Evolutionary conservation across 345 rosid genomes (phyloP).

Genomic region (Triadica sebifera): DNA sequence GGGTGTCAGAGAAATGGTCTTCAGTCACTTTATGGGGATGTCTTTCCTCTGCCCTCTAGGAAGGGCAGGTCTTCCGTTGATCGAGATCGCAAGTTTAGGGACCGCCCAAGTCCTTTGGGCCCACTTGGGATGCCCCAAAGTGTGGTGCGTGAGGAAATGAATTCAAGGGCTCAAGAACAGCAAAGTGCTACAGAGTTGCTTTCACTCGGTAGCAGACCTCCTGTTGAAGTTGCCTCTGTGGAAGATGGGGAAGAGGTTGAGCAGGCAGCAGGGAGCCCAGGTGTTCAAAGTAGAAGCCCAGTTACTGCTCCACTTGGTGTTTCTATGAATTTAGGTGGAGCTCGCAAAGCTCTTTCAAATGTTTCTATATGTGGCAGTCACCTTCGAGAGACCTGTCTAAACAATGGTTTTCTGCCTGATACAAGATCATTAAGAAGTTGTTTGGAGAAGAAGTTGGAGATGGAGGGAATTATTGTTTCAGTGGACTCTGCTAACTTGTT

Average conservation of each 20-base stretch:
- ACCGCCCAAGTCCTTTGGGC: slow-evolving; percentile 73
- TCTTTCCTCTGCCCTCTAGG: slow-evolving; percentile 59
- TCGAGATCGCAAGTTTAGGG: slow-evolving; percentile 54
- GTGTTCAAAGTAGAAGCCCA: slow-evolving; percentile 70
- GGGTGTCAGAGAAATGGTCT: slow-evolving; percentile 41
- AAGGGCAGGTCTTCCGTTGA: slow-evolving; percentile 58
- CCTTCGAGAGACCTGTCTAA: slow-evolving; percentile 48
- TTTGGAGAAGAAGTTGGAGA: slow-evolving; percentile 65
- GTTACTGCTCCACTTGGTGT: slow-evolving; percentile 88
- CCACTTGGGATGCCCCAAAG: slow-evolving; percentile 81
- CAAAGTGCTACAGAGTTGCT: slow-evolving; percentile 68
- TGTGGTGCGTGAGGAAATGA: slow-evolving; percentile 45
- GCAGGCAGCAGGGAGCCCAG: slow-evolving; percentile 69
- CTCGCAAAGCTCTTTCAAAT: slow-evolving; percentile 41
- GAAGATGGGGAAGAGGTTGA: slow-evolving; percentile 99
- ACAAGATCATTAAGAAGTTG: slow-evolving; percentile 63
- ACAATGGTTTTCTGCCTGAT: slow-evolving; percentile 64
- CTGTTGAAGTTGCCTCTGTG: slow-evolving; percentile 68
- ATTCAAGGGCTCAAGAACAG: slow-evolving; percentile 54
- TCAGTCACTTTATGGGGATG: slow-evolving; percentile 51
- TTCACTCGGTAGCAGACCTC: slow-evolving; percentile 85
- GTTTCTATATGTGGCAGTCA: slow-evolving; percentile 23
- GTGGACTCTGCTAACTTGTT: slow-evolving; percentile 63
- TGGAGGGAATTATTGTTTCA: slow-evolving; percentile 51
- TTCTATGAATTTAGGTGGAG: slow-evolving; percentile 44